Evolutionary conservation across 768 basidiomycete genomes (phyloP).

Genomic region (Pleurotus pulmonarius): DNA sequence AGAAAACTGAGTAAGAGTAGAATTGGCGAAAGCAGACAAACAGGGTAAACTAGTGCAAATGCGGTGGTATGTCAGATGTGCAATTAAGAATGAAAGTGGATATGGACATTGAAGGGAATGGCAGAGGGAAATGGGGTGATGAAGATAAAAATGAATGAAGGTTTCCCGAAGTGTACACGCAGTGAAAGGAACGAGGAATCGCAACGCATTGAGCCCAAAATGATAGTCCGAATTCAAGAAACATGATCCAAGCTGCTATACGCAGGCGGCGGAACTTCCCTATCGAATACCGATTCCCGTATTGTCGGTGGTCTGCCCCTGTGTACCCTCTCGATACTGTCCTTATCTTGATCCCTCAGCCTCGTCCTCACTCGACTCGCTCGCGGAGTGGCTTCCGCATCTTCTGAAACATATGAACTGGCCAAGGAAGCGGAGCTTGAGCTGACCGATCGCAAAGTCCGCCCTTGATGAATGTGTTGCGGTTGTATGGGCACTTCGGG

Average conservation of each 20-base stretch:
- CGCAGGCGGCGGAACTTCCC: slow-evolving; percentile 2
- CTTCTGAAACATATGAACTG: not conserved
- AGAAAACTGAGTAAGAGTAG: not conserved
- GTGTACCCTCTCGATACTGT: not conserved
- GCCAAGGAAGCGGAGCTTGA: not conserved
- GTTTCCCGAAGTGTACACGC: not conserved
- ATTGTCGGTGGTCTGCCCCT: slow-evolving; percentile 4
- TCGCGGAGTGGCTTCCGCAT: not conserved
- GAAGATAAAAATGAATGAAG: no score
- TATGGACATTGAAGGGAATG: no score
- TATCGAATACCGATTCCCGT: slow-evolving; percentile 5
- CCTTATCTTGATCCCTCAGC: not conserved
- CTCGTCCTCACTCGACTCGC: not conserved
- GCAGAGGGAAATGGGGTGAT: no score
- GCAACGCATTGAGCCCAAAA: not conserved
- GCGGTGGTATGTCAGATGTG: no score
- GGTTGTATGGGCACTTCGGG: not conserved
- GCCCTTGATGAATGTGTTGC: not conserved
- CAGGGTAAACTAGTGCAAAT: not conserved
- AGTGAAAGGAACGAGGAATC: not conserved
- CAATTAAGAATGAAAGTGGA: no score
- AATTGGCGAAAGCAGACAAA: not conserved
- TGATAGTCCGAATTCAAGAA: not conserved
- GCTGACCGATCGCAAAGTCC: not conserved
- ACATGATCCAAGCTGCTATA: slow-evolving; percentile 2